Evolutionary conservation across 768 basidiomycete species (phyloP).

Genomic region (Auricularia sp.): DNA sequence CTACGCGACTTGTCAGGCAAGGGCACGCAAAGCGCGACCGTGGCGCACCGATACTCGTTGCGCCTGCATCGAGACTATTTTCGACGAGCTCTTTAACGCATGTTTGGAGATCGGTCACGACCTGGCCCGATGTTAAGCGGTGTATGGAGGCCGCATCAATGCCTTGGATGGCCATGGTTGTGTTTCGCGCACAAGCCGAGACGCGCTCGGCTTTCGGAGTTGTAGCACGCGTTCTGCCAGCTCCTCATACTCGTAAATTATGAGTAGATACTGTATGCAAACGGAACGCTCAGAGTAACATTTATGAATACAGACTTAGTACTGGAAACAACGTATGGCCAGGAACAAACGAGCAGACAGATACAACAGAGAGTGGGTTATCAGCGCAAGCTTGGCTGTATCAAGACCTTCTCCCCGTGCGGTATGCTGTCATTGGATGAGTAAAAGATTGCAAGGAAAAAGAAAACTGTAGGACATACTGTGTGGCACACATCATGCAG

Average conservation of each 20-base stretch:
- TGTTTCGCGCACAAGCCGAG: not conserved
- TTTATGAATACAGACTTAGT: not conserved
- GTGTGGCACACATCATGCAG: conserved; percentile 1
- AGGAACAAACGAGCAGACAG: not conserved
- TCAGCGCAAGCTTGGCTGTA: not conserved
- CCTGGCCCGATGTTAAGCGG: conserved; percentile 87
- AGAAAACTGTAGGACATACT: not conserved
- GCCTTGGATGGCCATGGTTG: conserved; percentile 28
- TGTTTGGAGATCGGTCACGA: conserved; percentile 85
- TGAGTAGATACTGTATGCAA: too few species aligned
- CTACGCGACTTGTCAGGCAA: conserved; percentile 28
- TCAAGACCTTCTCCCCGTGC: not conserved
- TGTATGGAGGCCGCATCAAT: conserved; percentile 78
- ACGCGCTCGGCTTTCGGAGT: not conserved
- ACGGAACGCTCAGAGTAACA: too few species aligned
- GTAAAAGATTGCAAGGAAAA: not conserved
- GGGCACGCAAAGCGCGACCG: not conserved
- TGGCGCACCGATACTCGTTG: conserved; percentile 68
- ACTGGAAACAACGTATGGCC: too few species aligned
- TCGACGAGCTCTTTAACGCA: conserved; percentile 95
- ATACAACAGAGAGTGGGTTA: not conserved
- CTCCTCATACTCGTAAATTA: not conserved
- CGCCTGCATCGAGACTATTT: conserved; percentile 89
- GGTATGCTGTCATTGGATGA: not conserved
- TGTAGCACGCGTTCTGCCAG: not conserved